Conservation (phyloP, 2,329 filamentous ascomycete genomes). For the Penicillium brevicompactum region DNA sequence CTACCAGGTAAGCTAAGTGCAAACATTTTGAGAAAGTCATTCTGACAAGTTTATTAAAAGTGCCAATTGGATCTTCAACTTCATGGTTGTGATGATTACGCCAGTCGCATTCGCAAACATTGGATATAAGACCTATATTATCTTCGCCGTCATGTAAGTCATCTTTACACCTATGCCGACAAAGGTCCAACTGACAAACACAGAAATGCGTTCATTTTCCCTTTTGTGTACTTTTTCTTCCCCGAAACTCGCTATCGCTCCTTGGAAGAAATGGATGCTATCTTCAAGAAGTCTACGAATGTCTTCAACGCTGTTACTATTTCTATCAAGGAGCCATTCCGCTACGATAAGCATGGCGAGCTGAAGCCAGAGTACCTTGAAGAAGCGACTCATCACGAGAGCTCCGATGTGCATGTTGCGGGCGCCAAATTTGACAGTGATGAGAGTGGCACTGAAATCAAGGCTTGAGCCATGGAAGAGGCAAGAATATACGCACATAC, state of each 20-base stretch:
- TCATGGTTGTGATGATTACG: conserved; percentile 67
- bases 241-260: conserved; percentile 60
- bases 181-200: conserved; percentile 5
- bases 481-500: background rate
- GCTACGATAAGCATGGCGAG: conserved; percentile 61
- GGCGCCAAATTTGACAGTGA: conserved; percentile 27
- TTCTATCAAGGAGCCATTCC: conserved; percentile 54
- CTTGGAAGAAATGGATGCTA: conserved; percentile 69
- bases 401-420: conserved; percentile 10
- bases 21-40: background rate
- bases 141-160: conserved; percentile 53
- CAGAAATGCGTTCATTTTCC: conserved; percentile 55
- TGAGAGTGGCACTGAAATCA: conserved; percentile 22
- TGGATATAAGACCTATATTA: conserved; percentile 49
- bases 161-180: background rate
- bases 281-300: conserved; percentile 59
- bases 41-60: conserved; percentile 3
- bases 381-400: conserved; percentile 31
- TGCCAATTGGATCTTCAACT: conserved; percentile 61
- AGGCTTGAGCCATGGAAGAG: conserved; percentile 4
- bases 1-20: conserved; percentile 48
- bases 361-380: conserved; percentile 52
- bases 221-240: conserved; percentile 60
- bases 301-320: conserved; percentile 53
- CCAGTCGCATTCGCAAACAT: conserved; percentile 60